Evolutionary conservation across 2,329 filamentous ascomycete species (phyloP).

Genomic region (Fusarium nanum): DNA sequence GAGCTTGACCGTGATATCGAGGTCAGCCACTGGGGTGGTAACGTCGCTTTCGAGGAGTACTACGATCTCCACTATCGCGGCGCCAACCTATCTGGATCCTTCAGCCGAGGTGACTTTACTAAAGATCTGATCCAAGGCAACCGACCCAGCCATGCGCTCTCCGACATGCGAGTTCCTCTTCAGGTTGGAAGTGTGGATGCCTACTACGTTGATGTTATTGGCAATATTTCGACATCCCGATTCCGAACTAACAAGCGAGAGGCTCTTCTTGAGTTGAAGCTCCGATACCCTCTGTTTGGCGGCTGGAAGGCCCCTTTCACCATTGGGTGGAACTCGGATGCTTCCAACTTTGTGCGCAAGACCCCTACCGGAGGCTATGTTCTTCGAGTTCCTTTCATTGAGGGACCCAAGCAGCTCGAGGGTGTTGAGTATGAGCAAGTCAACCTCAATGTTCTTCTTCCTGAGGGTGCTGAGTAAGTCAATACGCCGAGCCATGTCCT

Average conservation of each 20-base stretch:
- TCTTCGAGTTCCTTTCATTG: constrained; percentile 90
- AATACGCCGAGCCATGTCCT: neutral
- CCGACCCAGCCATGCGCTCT: constrained; percentile 80
- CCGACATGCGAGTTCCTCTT: constrained; percentile 83
- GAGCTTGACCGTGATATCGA: constrained; percentile 90
- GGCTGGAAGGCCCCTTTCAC: constrained; percentile 99
- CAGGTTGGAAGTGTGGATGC: constrained; percentile 83
- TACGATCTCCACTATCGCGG: constrained; percentile 90
- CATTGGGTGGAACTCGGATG: constrained; percentile 92
- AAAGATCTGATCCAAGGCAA: constrained; percentile 76
- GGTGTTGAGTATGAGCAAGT: constrained; percentile 88
- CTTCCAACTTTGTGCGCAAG: constrained; percentile 79
- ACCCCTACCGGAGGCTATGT: constrained; percentile 77
- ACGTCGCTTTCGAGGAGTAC: constrained; percentile 92
- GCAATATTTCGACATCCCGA: constrained; percentile 93
- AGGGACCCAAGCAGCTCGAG: constrained; percentile 88
- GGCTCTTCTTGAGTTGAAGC: constrained; percentile 89
- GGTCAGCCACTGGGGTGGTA: constrained; percentile 98
- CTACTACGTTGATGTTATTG: constrained; percentile 96
- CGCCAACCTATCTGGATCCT: constrained; percentile 78
- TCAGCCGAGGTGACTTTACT: constrained; percentile 82
- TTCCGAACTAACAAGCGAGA: constrained; percentile 84
- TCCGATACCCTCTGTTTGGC: constrained; percentile 95
- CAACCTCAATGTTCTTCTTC: constrained; percentile 83
- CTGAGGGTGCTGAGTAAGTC: constrained; percentile 87